Evolutionary conservation across 2,329 filamentous ascomycete genomes (phyloP).

Genomic region (Didymella glomerata): DNA sequence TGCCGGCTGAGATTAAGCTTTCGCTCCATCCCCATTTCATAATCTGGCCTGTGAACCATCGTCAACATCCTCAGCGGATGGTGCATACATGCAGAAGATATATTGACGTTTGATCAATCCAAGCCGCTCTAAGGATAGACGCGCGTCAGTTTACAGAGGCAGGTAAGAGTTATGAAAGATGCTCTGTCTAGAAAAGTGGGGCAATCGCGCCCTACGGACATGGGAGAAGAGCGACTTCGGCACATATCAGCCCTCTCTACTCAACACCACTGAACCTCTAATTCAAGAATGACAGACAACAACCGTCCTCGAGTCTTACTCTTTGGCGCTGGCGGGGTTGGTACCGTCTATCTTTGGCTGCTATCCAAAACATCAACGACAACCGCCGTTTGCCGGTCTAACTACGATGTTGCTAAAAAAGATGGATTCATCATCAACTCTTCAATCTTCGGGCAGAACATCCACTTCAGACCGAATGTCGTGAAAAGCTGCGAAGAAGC

Average conservation of each 20-base stretch:
- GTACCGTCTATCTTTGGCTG: slow-evolving; percentile 55
- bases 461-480: slow-evolving; percentile 49
- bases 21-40: not conserved
- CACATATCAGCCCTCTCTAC: not conserved
- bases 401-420: slow-evolving; percentile 53
- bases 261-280: no score
- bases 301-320: slow-evolving; percentile 43
- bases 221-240: slow-evolving; percentile 2
- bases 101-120: no score
- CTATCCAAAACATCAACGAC: slow-evolving; percentile 52
- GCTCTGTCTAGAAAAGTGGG: slow-evolving; percentile 21
- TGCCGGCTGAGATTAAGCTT: no score
- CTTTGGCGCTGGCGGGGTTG: slow-evolving; percentile 56
- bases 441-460: slow-evolving; percentile 45
- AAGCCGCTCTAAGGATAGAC: no score
- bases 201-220: slow-evolving; percentile 12
- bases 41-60: no score
- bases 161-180: no score
- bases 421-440: slow-evolving; percentile 55
- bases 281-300: slow-evolving; percentile 23
- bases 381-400: slow-evolving; percentile 58
- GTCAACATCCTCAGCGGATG: no score
- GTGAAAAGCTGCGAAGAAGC: slow-evolving; percentile 50
- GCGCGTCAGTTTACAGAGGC: no score
- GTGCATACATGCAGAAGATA: no score